phyloP scores from a whole-genome alignment of 2,329 filamentous ascomycete species.

The Stagonosporopsis rhizophila region DNA sequence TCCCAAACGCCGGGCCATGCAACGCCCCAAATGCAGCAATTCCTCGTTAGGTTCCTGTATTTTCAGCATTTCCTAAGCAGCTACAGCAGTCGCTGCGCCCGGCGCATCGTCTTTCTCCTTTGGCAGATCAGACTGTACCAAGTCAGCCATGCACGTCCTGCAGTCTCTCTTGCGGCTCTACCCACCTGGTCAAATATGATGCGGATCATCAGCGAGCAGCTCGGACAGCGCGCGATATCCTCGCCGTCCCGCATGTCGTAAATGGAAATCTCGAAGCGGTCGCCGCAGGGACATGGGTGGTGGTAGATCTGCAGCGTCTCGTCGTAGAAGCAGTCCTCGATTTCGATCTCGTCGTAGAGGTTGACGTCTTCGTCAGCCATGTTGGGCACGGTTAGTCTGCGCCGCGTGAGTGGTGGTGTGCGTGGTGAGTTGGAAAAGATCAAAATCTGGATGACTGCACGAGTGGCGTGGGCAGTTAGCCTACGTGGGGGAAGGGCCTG shows the following conservation, averaged over 20 bases:
- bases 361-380: slow-evolving; percentile 56
- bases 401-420: not conserved
- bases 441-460: slow-evolving; percentile 1
- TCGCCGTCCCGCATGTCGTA: slow-evolving; percentile 85
- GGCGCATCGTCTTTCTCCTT: slow-evolving; percentile 34
- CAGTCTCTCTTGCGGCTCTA: not conserved
- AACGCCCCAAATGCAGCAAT: not conserved
- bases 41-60: not conserved
- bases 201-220: slow-evolving; percentile 94
- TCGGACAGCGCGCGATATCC: slow-evolving; percentile 96
- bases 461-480: slow-evolving; percentile 1
- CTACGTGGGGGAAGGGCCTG: not conserved
- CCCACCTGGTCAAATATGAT: slow-evolving; percentile 87
- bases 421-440: slow-evolving; percentile 2
- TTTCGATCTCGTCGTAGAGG: slow-evolving; percentile 97
- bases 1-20: slow-evolving; percentile 23
- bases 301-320: slow-evolving; percentile 91
- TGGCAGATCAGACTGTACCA: slow-evolving; percentile 41
- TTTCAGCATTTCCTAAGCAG: slow-evolving; percentile 25
- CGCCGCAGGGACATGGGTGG: slow-evolving; percentile 96
- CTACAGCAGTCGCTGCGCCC: slow-evolving; percentile 34
- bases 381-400: not conserved
- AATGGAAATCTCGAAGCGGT: slow-evolving; percentile 90
- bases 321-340: slow-evolving; percentile 93
- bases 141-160: not conserved